phyloP scores from a whole-genome alignment of 306 rosid genomes.

The Parietaria judaica region DNA sequence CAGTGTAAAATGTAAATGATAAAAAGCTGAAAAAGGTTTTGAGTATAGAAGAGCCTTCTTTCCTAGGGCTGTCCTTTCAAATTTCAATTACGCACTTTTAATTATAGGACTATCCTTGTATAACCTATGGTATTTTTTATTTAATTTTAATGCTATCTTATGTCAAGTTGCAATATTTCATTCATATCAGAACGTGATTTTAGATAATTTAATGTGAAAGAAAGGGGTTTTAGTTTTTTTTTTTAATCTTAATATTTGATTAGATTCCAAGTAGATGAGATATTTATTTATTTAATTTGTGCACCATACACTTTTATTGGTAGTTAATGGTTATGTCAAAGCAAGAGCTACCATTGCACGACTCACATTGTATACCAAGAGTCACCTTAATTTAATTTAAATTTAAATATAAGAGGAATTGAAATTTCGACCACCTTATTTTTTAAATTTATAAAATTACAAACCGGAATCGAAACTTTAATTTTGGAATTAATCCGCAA shows the following conservation, averaged over 20 bases:
- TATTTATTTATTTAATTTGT: neutral
- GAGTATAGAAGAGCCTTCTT: neutral
- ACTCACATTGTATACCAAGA: neutral
- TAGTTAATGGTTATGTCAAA: slow-evolving; percentile 2
- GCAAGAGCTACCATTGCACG: neutral
- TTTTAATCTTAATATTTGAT: neutral
- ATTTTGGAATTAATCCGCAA: too few species aligned
- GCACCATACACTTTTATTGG: neutral
- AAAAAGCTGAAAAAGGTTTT: neutral
- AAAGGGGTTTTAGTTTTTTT: neutral
- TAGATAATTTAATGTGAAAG: neutral
- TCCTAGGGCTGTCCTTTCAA: neutral
- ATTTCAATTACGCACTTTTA: too few species aligned
- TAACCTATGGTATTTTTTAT: too few species aligned
- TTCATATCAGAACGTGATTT: neutral
- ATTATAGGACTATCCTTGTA: too few species aligned
- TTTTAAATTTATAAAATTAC: too few species aligned
- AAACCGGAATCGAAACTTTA: too few species aligned
- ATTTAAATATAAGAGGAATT: too few species aligned
- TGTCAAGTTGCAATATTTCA: neutral
- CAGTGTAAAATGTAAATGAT: neutral
- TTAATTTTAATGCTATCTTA: neutral
- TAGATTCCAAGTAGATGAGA: neutral
- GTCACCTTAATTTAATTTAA: neutral
- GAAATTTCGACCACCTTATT: too few species aligned